Base-by-base conservation (phyloP, 2,329 filamentous ascomycete species). In the Penicillium occitanis region DNA sequence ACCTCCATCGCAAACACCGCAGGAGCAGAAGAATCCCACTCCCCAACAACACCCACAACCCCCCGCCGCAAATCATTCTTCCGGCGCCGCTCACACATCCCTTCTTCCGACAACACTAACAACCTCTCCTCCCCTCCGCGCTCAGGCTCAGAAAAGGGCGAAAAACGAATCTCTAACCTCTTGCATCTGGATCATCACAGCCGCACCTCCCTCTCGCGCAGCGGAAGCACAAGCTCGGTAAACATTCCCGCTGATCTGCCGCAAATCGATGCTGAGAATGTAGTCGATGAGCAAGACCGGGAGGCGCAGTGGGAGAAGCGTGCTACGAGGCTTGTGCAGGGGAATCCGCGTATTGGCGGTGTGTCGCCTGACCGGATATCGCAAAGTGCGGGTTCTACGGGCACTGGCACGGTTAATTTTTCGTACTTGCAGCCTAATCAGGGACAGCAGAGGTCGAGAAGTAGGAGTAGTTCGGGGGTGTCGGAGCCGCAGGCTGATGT, bases 301-400 rank as follows among this genome's bases (percentile, higher is more conserved):
- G 91, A 96, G 82, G 87, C 87, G 67, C 86, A 90, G 79, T 99
- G 95, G 95, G 95, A 98, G 84, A 90, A 91, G 81, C 86, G 94
- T 67, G 95, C 95, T 33, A 97, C 93, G n/a, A 87, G 96, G 67
- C 82, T 98, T 70, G 94, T 92, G 37, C 86, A 86, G 71, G 84
- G 77, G 67, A 82, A 83, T 66, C 80, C 82, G 60, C 75, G 82
- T 68, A 81, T 76, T 69, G 73, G 69, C 62, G 73, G 69, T 65
- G 61, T 65, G 19, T 80, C 84, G 4, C 69, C 73, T 10, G 78
- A 81, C 13, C 59, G 71, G 22, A 70, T 19, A 2, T 53, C 50
- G 17, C 50, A 33, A 3, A 53, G 14, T 2, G 17, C 42, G 42
- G 22, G 42, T 46, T 46, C 44, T 3, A 22, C 50, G 1, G 28